Base-by-base conservation (phyloP, 768 basidiomycete genomes). In the Serendipita sp. region DNA sequence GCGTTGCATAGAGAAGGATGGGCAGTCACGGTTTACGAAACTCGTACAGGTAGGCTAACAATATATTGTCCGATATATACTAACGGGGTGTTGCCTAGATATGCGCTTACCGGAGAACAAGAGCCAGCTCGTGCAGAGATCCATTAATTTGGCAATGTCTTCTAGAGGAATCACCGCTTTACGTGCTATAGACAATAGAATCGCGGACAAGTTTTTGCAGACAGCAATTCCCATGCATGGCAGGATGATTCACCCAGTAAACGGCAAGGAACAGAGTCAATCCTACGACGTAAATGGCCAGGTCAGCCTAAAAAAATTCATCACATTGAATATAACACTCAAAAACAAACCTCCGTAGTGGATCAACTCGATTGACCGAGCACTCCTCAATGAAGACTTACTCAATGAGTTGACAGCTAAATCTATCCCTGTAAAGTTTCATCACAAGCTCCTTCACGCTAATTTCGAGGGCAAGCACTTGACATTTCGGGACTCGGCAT, bases 71-170 rank as follows among this genome's bases (percentile, higher is more conserved):
- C 51, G 65, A 34, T 68, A 65, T 54, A 67, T 66, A 18, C 38
- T 41, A 41, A 41, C 13, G 38, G 7, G 48, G 30, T 51, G 5
- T 5, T 18, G 36, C 63, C 60, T 45, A 91, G 90, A 91, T 77
- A 78, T 88, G 69, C 85, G 90, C 51, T 79, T 88, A 63, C 80
- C 85, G 35, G 81, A 84, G 35, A 85, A 86, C 58, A 85, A 82
- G 73, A 78, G 79, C 51, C 78, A 76, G 64, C 75, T 80, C 34
- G 82, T 84, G 71, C 88, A 89, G 72, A 83, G 95, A 65, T 96
- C 93, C 65, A 96, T 98, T 75, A 98, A 98, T 76, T 79, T 98
- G 64, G 94, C 93, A 32, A 91, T 98, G 66, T 97, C 94, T 18
- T 85, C 91, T 65, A 85, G 95, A 48, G 95, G 94, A 68, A 86